A percentile compares a stretch with the other conserved stretches of the same genome.
These are phyloP conservation scores for Gamarada debralockiae DNA, from an alignment of 495 filamentous ascomycete genomes.

Conservation along the genomic window DNA sequence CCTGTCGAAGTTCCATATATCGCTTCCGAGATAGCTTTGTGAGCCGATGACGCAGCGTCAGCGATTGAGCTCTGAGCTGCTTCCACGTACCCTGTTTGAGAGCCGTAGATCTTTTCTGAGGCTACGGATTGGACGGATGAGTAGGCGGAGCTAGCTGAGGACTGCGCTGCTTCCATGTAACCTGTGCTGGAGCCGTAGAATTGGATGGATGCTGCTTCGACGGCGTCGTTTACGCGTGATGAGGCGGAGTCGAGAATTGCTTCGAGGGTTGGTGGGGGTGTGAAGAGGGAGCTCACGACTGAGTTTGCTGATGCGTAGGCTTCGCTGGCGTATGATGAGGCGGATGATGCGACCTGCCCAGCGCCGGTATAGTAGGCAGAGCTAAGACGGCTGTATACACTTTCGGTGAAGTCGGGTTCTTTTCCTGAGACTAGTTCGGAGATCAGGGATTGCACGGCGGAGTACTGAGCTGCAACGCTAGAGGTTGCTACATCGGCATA, in stretches of 20 bases:
- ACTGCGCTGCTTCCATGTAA: constrained; percentile 47
- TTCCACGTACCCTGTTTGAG: constrained; percentile 45
- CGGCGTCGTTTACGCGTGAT: constrained; percentile 52
- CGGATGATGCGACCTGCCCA: constrained; percentile 40
- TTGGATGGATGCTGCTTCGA: constrained; percentile 56
- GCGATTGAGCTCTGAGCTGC: constrained; percentile 42
- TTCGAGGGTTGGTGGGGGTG: constrained; percentile 55
- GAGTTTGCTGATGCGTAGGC: constrained; percentile 56
- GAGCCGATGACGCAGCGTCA: constrained; percentile 46
- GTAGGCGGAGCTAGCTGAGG: constrained; percentile 38
- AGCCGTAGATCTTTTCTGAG: constrained; percentile 54
- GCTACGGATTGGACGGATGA: constrained; percentile 42
- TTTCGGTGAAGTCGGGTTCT: constrained; percentile 80
- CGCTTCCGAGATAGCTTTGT: constrained; percentile 44
- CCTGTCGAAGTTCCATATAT: constrained; percentile 44
- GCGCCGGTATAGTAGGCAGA: constrained; percentile 50
- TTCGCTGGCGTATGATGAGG: constrained; percentile 52
- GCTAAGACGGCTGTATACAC: constrained; percentile 66
- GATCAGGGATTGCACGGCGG: constrained; percentile 66
- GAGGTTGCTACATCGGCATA: constrained; percentile 52
- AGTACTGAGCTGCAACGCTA: constrained; percentile 53
- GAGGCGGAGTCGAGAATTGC: constrained; percentile 52
- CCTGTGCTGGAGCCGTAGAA: constrained; percentile 58
- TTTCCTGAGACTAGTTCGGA: constrained; percentile 73
- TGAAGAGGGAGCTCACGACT: constrained; percentile 45